Base-by-base conservation (phyloP, 2,329 filamentous ascomycete species). In the Penicillium rolfsii region DNA sequence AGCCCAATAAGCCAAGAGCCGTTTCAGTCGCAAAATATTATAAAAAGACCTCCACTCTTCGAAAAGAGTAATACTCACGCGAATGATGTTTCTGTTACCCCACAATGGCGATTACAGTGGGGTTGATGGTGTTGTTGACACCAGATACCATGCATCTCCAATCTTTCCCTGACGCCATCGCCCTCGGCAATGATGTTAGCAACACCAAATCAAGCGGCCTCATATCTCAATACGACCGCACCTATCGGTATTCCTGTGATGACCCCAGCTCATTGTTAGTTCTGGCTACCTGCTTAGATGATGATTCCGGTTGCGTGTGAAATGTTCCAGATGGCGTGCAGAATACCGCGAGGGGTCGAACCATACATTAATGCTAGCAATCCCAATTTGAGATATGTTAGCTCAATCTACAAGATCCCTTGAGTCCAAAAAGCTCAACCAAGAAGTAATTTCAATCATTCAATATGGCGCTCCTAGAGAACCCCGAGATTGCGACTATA, bases 41-140 rank as follows among this genome's bases (percentile, higher is more conserved):
- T 43, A 19, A 3, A 11, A 9, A 19, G n/a, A 11, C 40, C 8
- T 43, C 19, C 19, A 22, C 40, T 9, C 1, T 9, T 24, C 22
- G 9, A 43, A 22, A 43, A 43, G 19, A 22, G 40, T 43, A 43
- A 43, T 11, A n/a, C 11, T 36, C 12, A 36, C 36, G 14, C 14
- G 1, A 16, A 3, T 2, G 11, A 22, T 9, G n/a, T 26, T 24
- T 24, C n/a, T 36, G 5, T 8, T 26, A 52, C 50, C 50, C 50
- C 50, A 35, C 35, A 61, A 66, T 67, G 53, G 65, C 67, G 67
- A 64, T 55, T 59, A 11, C 38, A 64, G 67, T 65, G 67, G 67
- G 59, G 64, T 54, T 36, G 30, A 68, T 65, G 61, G 52, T 65
- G 63, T 61, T 55, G 58, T 57, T 52, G 53, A 30, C 45, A 58